These are phyloP conservation scores for Monosporascus sp. DNA, from an alignment of 2,329 filamentous ascomycete genomes.

Conservation along the genomic window DNA sequence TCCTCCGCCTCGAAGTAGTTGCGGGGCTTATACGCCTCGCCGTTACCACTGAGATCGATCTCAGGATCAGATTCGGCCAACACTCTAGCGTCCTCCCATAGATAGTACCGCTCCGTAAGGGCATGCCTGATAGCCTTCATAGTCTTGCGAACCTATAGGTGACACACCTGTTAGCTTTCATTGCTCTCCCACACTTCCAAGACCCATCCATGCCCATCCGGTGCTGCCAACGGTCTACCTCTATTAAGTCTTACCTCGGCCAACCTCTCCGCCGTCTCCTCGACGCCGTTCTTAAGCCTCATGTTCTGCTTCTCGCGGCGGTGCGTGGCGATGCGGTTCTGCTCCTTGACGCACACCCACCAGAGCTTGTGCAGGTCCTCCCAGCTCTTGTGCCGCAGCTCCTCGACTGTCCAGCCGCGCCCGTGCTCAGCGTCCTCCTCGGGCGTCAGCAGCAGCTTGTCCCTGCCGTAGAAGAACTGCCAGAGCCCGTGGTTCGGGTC, in stretches of 20 bases:
- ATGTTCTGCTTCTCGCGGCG: constrained; percentile 61
- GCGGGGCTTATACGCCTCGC: constrained; percentile 44
- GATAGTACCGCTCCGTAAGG: constrained; percentile 81
- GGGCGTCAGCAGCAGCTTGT: constrained; percentile 65
- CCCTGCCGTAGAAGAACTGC: constrained; percentile 77
- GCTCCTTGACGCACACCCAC: constrained; percentile 91
- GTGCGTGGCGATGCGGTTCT: constrained; percentile 82
- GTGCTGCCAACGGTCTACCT: background rate
- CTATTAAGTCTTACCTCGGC: constrained; percentile 48
- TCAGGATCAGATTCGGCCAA: constrained; percentile 63
- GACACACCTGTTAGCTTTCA: constrained; percentile 6
- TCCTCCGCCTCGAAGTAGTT: constrained; percentile 30
- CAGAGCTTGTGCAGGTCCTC: constrained; percentile 87
- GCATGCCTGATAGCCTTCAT: constrained; percentile 79
- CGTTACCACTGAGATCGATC: constrained; percentile 51
- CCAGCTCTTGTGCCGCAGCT: constrained; percentile 86
- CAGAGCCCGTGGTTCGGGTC: constrained; percentile 82
- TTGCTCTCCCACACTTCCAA: background rate
- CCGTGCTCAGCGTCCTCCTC: constrained; percentile 68
- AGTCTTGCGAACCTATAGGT: constrained; percentile 62
- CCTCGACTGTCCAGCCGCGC: constrained; percentile 76
- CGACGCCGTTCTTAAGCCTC: constrained; percentile 67
- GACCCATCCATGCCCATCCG: too few relatives aligned
- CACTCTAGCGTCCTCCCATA: constrained; percentile 71
- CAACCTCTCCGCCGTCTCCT: constrained; percentile 60